phyloP scores from a whole-genome alignment of 129 eudicot genomes.

The Silybum marianum region DNA sequence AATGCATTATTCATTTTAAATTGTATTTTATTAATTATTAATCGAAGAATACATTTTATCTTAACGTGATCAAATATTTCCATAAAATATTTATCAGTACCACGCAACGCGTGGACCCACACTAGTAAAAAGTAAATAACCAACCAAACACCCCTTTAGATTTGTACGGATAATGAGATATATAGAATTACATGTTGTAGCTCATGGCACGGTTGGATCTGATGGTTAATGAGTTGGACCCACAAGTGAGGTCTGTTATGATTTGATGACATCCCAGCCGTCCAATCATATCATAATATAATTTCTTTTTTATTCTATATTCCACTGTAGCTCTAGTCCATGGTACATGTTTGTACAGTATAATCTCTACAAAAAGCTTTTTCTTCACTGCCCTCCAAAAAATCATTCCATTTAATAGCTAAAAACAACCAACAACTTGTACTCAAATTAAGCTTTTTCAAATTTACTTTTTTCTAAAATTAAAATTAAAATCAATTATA shows the following conservation, averaged over 20 bases:
- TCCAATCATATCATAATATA: slow-evolving; percentile 25
- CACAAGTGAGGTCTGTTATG: not conserved
- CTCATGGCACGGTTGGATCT: slow-evolving; percentile 16
- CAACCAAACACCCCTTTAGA: no score
- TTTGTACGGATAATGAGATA: not conserved
- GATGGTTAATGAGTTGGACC: slow-evolving; percentile 22
- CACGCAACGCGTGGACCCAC: no score
- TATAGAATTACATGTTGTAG: not conserved
- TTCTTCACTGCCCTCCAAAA: slow-evolving; percentile 6
- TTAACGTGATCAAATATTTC: no score
- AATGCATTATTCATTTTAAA: no score
- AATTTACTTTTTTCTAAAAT: no score
- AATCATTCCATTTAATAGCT: not conserved
- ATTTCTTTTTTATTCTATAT: slow-evolving; percentile 18
- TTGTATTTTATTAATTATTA: no score
- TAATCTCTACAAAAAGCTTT: not conserved
- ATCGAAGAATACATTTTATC: no score
- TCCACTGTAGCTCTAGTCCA: not conserved
- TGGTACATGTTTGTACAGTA: slow-evolving; percentile 24
- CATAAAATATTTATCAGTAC: no score
- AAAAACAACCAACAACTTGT: not conserved
- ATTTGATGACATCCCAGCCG: slow-evolving; percentile 32
- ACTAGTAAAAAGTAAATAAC: no score
- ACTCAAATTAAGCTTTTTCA: no score
- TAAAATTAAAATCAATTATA: no score